phyloP scores from a whole-genome alignment of 176 grass and related monocot genomes.

The Eragrostis nindensis region DNA sequence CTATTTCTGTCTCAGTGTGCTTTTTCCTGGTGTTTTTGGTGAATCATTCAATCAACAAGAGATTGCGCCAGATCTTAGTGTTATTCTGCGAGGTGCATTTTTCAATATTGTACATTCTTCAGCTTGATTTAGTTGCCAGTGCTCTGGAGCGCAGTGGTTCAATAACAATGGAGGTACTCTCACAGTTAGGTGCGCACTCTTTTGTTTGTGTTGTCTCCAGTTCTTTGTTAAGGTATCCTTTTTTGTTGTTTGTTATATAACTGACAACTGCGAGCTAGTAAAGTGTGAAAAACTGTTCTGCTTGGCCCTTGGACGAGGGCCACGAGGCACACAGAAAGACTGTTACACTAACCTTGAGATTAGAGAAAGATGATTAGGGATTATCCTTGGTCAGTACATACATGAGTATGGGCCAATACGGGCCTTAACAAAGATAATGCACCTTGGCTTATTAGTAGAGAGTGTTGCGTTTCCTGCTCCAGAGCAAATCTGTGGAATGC shows the following conservation, averaged over 20 bases:
- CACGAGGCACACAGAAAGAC: background rate
- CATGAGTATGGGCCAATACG: too few relatives aligned
- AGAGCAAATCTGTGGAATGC: background rate
- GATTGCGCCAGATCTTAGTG: constrained; percentile 83
- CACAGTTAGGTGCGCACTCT: constrained; percentile 81
- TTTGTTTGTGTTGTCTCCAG: constrained; percentile 30
- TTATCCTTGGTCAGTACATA: too few relatives aligned
- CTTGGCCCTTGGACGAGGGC: background rate
- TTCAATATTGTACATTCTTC: constrained; percentile 91
- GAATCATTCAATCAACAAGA: constrained; percentile 77
- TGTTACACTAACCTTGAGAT: too few relatives aligned
- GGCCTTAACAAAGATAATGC: too few relatives aligned
- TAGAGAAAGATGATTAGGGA: too few relatives aligned
- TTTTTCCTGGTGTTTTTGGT: constrained; percentile 96
- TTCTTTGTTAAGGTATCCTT: constrained; percentile 28
- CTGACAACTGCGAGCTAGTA: constrained; percentile 7
- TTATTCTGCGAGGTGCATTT: constrained; percentile 93
- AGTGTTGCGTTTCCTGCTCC: background rate
- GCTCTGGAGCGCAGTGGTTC: constrained; percentile 69
- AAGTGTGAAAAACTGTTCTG: background rate
- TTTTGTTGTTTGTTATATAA: constrained; percentile 11
- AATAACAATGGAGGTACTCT: constrained; percentile 73
- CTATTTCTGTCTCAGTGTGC: constrained; percentile 69
- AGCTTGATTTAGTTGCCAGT: constrained; percentile 87
- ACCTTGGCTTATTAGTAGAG: background rate